phyloP scores from a whole-genome alignment of 768 basidiomycete genomes.

The Hydnum rufescens region DNA sequence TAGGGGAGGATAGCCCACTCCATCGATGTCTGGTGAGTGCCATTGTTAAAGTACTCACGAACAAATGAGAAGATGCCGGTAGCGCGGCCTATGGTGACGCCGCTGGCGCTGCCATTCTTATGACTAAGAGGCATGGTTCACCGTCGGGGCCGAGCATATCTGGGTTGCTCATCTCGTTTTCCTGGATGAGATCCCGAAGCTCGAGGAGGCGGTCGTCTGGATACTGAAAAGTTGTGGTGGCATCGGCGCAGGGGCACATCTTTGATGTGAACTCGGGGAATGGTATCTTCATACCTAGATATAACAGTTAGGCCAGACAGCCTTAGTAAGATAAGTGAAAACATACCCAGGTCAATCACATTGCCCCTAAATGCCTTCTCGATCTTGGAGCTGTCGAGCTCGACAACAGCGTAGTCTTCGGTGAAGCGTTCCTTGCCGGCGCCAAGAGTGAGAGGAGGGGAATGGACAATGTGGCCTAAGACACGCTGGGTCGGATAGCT shows the following conservation, averaged over 20 bases:
- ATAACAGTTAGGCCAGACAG: constrained; percentile 12
- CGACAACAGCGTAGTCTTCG: constrained; percentile 13
- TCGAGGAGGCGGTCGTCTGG: constrained; percentile 18
- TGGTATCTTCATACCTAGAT: constrained; percentile 17
- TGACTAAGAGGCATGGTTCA: constrained; percentile 18
- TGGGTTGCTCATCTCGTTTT: constrained; percentile 15
- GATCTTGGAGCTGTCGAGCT: constrained; percentile 11
- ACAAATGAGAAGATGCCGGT: constrained; percentile 17
- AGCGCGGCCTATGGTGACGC: constrained; percentile 22
- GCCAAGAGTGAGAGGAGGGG: constrained; percentile 13
- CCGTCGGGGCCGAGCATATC: constrained; percentile 16
- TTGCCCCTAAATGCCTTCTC: constrained; percentile 10
- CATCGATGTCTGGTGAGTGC: constrained; percentile 13
- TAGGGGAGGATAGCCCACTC: constrained; percentile 18
- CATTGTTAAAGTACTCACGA: constrained; percentile 11
- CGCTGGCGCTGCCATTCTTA: constrained; percentile 22
- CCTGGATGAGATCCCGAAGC: constrained; percentile 15
- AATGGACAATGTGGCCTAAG: constrained; percentile 15
- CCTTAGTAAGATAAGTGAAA: constrained; percentile 5
- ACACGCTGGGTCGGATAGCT: constrained; percentile 12
- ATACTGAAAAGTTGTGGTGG: constrained; percentile 14
- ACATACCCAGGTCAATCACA: constrained; percentile 16
- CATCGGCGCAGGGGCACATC: constrained; percentile 16
- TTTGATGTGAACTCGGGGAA: constrained; percentile 11
- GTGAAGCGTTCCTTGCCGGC: constrained; percentile 10